Conservation (phyloP, 1,284 basidiomycete genomes). For the Pisolithus thermaeus region DNA sequence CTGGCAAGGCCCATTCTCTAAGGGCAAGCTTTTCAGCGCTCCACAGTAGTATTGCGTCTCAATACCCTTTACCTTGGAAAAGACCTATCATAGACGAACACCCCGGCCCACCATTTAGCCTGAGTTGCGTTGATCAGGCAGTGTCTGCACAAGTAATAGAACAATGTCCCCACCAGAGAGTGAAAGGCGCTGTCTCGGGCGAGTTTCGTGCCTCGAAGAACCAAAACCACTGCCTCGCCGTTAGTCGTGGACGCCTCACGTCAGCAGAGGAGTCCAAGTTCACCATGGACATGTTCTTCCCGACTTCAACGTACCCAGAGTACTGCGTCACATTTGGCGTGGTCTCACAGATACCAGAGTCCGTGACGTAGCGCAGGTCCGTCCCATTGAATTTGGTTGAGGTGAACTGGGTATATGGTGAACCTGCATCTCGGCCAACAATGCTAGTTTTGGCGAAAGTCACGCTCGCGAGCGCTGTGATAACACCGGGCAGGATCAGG, state of each 20-base stretch:
- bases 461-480: not conserved
- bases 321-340: conserved; percentile 62
- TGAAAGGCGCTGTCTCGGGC: conserved; percentile 59
- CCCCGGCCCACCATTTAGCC: conserved; percentile 35
- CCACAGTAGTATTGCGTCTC: not conserved
- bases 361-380: conserved; percentile 46
- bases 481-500: not conserved
- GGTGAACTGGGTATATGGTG: not conserved
- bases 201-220: conserved; percentile 60
- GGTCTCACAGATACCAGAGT: conserved; percentile 71
- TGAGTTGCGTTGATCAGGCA: conserved; percentile 3
- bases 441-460: not conserved
- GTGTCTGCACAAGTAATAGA: conserved; percentile 26
- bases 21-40: not conserved
- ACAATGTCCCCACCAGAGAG: conserved; percentile 46
- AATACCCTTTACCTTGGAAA: conserved; percentile 30
- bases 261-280: conserved; percentile 8
- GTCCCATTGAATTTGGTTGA: conserved; percentile 17
- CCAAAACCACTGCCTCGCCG: conserved; percentile 57
- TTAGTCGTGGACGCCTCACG: conserved; percentile 2
- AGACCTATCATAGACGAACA: conserved; percentile 41
- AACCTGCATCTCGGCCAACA: not conserved
- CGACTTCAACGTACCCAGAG: conserved; percentile 63
- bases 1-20: conserved; percentile 26
- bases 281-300: conserved; percentile 57